A percentile compares a stretch with the other conserved stretches of the same genome.
These are phyloP conservation scores for Tolypocladium capitatum DNA, from an alignment of 2,329 filamentous ascomycete genomes.

Conservation along the genomic window DNA sequence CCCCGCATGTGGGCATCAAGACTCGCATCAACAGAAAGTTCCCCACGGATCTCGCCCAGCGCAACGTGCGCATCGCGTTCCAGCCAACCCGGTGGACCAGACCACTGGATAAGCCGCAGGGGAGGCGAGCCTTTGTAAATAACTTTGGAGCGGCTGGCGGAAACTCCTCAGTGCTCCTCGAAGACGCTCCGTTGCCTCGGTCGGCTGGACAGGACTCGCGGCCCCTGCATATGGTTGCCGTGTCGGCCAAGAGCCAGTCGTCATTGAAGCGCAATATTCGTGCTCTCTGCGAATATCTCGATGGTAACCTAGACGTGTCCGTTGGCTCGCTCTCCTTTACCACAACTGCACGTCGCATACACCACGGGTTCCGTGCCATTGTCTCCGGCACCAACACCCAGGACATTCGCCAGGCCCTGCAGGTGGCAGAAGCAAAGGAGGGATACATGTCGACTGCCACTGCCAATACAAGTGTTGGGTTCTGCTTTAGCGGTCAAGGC, in stretches of 20 bases:
- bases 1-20: conserved; percentile 57
- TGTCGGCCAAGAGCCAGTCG: conserved; percentile 42
- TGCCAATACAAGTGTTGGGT: conserved; percentile 16
- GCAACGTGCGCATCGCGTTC: conserved; percentile 46
- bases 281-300: conserved; percentile 40
- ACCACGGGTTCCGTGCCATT: conserved; percentile 43
- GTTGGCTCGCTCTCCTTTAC: conserved; percentile 52
- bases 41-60: conserved; percentile 40
- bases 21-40: conserved; percentile 46
- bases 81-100: conserved; percentile 37
- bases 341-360: conserved; percentile 51
- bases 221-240: conserved; percentile 40
- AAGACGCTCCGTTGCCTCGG: conserved; percentile 40
- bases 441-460: not conserved
- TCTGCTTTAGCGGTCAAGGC: conserved; percentile 35
- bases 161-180: conserved; percentile 53
- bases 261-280: conserved; percentile 47
- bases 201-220: conserved; percentile 35
- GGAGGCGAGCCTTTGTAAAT: conserved; percentile 44
- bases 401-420: conserved; percentile 2
- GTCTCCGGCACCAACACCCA: conserved; percentile 19
- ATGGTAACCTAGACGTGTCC: conserved; percentile 32
- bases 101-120: conserved; percentile 20
- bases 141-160: conserved; percentile 61
- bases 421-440: not conserved